Conservation (phyloP, 1,284 basidiomycete genomes). For the Porodaedalea pini region DNA sequence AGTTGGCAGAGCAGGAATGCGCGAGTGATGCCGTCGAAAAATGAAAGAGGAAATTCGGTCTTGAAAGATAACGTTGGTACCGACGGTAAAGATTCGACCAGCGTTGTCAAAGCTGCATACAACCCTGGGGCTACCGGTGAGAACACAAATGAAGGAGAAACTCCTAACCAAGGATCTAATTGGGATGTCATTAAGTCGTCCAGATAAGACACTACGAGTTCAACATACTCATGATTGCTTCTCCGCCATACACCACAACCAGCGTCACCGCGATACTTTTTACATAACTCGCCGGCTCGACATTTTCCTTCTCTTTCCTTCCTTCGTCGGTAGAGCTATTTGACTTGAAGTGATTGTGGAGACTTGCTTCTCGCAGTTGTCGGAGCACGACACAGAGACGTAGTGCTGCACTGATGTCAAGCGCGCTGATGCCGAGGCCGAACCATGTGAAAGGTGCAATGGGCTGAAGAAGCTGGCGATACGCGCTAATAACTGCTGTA, state of each 20-base stretch:
- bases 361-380: slow-evolving; percentile 54
- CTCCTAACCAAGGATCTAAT: slow-evolving; percentile 58
- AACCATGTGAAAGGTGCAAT: slow-evolving; percentile 67
- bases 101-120: slow-evolving; percentile 50
- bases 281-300: slow-evolving; percentile 54
- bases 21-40: slow-evolving; percentile 67
- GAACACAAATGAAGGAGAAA: slow-evolving; percentile 66
- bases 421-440: slow-evolving; percentile 51
- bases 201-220: slow-evolving; percentile 13
- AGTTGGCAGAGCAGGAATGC: slow-evolving; percentile 68
- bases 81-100: slow-evolving; percentile 56
- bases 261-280: slow-evolving; percentile 55
- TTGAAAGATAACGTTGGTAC: slow-evolving; percentile 49
- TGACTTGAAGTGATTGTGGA: slow-evolving; percentile 40
- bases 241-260: slow-evolving; percentile 70
- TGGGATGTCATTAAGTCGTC: neutral
- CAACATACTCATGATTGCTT: slow-evolving; percentile 55
- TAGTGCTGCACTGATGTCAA: slow-evolving; percentile 63
- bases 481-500: slow-evolving; percentile 49
- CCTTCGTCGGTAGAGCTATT: slow-evolving; percentile 13
- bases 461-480: slow-evolving; percentile 53
- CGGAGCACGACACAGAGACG: slow-evolving; percentile 65
- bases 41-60: slow-evolving; percentile 59
- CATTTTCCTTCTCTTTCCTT: slow-evolving; percentile 20
- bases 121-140: slow-evolving; percentile 56